Base-by-base conservation (phyloP, 2,329 filamentous ascomycete species). In the Diaporthe sp. region DNA sequence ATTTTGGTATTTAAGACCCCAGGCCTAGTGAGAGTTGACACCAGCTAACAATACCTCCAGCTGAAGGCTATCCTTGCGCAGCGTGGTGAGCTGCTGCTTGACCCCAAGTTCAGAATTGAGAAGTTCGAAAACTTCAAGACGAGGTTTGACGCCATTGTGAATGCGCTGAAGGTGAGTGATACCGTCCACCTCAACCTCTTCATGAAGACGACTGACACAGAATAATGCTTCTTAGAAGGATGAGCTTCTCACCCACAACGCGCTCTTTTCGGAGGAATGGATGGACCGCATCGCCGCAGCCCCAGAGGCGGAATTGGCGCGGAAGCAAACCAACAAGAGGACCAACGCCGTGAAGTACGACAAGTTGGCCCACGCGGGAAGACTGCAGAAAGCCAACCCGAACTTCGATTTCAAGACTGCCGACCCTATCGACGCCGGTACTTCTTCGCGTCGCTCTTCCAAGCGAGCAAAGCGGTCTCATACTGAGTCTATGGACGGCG, bases 341-440 rank as follows among this genome's bases (percentile, higher is more conserved):
- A 5, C 2, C 4, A 22, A 46, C 4, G 9, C 1, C 8, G n/a
- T 10, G 5, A 44, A n/a, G 34, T 13, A 19, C n/a, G 10, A 2
- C 15, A 62, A 44, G 13, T 28, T 62, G 28, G 19, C 2, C 1
- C 6, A n/a, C 5, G 28, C 44, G 28, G 28, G 28, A 28, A 15
- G 2, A 28, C 2, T n/a, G 3, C n/a, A n/a, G 28, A 3, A 3
- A 3, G 44, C 9, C 5, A 51, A 39, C 9, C 17, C 44, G 0
- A 7, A 37, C 19, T 25, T 51, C 10, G 44, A 51, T 3, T 34
- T 60, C 57, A 39, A 37, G 34, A 9, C 19, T 2, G 28, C 28
- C 15, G 3, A 15, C 10, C n/a, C 31, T 37, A 2, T 12, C 3
- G 31, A 34, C 4, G 8, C 55, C 55, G 7, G 2, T 0, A 31